phyloP scores from a whole-genome alignment of 805 yeast genomes.

The Myxozyma neglecta region DNA sequence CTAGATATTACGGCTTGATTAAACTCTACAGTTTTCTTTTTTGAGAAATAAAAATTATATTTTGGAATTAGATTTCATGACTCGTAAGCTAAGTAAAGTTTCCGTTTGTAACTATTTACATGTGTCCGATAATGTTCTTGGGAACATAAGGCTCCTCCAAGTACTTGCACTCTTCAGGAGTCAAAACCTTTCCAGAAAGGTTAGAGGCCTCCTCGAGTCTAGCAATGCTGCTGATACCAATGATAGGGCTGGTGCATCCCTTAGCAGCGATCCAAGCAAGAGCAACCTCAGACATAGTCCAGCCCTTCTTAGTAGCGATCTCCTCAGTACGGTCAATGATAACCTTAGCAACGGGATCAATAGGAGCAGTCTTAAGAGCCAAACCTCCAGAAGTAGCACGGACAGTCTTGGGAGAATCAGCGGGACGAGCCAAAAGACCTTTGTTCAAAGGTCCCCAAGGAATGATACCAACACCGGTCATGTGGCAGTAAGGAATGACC shows the following conservation, averaged over 20 bases:
- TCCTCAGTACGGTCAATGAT: constrained; percentile 51
- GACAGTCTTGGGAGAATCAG: constrained; percentile 14
- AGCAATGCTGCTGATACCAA: constrained; percentile 51
- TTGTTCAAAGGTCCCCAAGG: constrained; percentile 63
- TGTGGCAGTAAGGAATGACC: constrained; percentile 55
- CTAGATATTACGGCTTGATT: not conserved
- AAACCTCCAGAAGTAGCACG: constrained; percentile 8
- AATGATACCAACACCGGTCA: constrained; percentile 54
- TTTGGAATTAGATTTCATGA: not conserved
- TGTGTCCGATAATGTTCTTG: constrained; percentile 12
- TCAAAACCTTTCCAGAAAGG: constrained; percentile 46
- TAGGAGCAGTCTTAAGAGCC: constrained; percentile 11
- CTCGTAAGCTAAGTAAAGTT: not conserved
- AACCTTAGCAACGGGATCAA: constrained; percentile 22
- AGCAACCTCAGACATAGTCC: constrained; percentile 55
- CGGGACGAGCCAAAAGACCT: constrained; percentile 57
- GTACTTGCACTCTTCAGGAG: constrained; percentile 39
- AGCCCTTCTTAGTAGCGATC: constrained; percentile 48
- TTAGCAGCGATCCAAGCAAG: constrained; percentile 55
- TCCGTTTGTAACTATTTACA: not conserved
- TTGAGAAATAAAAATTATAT: not conserved
- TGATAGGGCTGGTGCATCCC: constrained; percentile 52
- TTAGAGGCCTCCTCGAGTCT: constrained; percentile 54
- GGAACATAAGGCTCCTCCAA: constrained; percentile 40
- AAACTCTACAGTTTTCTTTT: not conserved